Conservation (phyloP, 2,329 filamentous ascomycete genomes). For the Colletotrichum cereale region DNA sequence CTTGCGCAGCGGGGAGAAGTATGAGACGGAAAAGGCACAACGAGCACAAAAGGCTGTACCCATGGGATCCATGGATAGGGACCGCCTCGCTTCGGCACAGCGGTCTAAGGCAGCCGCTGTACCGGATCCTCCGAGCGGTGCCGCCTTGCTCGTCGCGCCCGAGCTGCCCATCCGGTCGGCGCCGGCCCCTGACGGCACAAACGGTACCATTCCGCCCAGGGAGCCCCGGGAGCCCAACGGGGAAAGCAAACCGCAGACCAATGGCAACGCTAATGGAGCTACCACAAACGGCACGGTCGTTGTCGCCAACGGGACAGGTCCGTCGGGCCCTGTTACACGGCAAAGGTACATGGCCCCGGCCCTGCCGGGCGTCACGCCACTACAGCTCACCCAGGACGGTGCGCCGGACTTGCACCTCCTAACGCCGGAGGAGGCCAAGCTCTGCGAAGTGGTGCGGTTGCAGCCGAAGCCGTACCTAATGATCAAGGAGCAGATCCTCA, state of each 20-base stretch:
- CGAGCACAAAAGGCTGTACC: constrained; percentile 78
- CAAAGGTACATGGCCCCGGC: constrained; percentile 67
- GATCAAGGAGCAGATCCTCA: constrained; percentile 93
- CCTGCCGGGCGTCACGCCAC: constrained; percentile 71
- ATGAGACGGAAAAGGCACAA: constrained; percentile 86
- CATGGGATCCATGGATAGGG: constrained; percentile 87
- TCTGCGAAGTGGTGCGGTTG: constrained; percentile 86
- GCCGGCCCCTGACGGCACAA: constrained; percentile 48
- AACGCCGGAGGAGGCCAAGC: constrained; percentile 83
- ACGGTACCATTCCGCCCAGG: constrained; percentile 43
- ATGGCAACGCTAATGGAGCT: constrained; percentile 65
- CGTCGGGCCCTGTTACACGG: constrained; percentile 52
- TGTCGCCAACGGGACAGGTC: constrained; percentile 52
- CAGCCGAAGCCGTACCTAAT: constrained; percentile 95
- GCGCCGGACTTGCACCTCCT: constrained; percentile 88
- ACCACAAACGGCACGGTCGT: constrained; percentile 55
- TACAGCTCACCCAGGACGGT: constrained; percentile 80
- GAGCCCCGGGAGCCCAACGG: constrained; percentile 59
- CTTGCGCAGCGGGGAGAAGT: constrained; percentile 88
- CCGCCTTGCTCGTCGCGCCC: constrained; percentile 81
- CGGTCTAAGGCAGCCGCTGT: constrained; percentile 73
- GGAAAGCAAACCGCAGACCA: constrained; percentile 66
- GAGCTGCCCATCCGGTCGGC: constrained; percentile 76
- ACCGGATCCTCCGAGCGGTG: constrained; percentile 79
- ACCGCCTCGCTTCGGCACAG: constrained; percentile 77